Evolutionary conservation across 2,329 filamentous ascomycete species (phyloP).

Genomic region (Cytospora piceae): DNA sequence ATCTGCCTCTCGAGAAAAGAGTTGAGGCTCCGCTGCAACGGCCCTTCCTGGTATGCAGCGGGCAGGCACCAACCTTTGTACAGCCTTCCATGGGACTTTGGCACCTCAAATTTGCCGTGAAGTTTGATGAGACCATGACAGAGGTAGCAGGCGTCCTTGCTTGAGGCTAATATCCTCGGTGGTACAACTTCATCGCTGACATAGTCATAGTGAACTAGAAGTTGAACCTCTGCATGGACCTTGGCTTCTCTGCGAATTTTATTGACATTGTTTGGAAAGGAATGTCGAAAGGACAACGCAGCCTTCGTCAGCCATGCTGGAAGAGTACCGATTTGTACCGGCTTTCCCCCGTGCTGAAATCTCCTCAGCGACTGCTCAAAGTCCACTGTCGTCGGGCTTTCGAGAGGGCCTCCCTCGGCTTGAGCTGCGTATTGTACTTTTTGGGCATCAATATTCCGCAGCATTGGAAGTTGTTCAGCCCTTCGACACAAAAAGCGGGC

Average conservation of each 20-base stretch:
- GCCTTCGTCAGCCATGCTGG: conserved; percentile 6
- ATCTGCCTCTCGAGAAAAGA: conserved; percentile 8
- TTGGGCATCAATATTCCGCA: conserved; percentile 37
- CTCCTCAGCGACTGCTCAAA: conserved; percentile 5
- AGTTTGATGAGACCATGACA: conserved; percentile 52
- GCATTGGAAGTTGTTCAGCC: conserved; percentile 38
- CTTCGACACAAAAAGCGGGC: conserved; percentile 40
- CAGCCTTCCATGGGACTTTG: conserved; percentile 48
- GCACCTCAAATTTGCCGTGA: conserved; percentile 46
- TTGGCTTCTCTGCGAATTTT: conserved; percentile 37
- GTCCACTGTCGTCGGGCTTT: background rate
- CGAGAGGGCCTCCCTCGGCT: background rate
- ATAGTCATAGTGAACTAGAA: conserved; percentile 48
- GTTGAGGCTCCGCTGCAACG: conserved; percentile 14
- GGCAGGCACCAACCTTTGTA: conserved; percentile 52
- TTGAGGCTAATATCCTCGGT: conserved; percentile 51
- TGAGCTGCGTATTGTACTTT: conserved; percentile 30
- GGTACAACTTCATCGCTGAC: conserved; percentile 33
- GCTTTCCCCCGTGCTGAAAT: conserved; percentile 13
- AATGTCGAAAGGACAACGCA: background rate
- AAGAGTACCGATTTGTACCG: conserved; percentile 26
- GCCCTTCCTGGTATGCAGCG: background rate
- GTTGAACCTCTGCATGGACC: conserved; percentile 56
- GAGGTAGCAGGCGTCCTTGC: conserved; percentile 56
- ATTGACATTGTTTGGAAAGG: conserved; percentile 22